Base-by-base conservation (phyloP, 176 grass and related monocot species). In the Alloteropsis semialata region DNA sequence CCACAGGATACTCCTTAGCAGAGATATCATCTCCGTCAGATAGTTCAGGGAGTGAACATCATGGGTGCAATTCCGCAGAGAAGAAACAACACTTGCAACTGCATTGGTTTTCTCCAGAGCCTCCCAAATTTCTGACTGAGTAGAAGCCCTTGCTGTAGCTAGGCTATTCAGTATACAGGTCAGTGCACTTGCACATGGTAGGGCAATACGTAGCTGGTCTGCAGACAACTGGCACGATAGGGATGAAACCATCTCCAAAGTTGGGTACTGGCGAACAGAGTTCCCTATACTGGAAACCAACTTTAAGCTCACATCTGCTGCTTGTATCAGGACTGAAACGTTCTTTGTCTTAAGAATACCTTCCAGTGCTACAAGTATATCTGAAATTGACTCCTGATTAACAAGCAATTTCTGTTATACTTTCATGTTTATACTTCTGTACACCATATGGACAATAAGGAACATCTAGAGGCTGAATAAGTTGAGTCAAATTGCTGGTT, bases 1-100 rank as follows among this genome's bases (percentile, higher is more conserved):
- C 86, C 84, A 85, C 29, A 93, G 51, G 66, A 98, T 88, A 54
- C 44, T 86, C 61, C 80, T 89, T 59, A 98, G 78, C 65, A 98
- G 75, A 56, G 81, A 62, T 43, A 84, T 46, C 91, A 91, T 84
- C 71, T 85, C 92, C 0, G 16, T 84, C 12, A 93, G 80, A 93
- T 87, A 88, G 29, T 86, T 92, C 9, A 76, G 69, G 54, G 85
- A 60, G 75, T 87, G 74, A 9, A 68, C 5, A 68, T 76, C 81
- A 38, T 37, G 15, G 3, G 12, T 81, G 80, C 80, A 90, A 82
- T 66, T 86, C 84, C 78, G 84, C 37, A 95, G 39, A 84, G 85
- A 79, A 80, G 29, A 63, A 79, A 79, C 39, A 54, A 87, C 77
- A 78, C 54, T 82, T 15, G 37, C 61, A 85, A 98, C 30, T 11